These are phyloP conservation scores for Botrytis deweyae DNA, from an alignment of 2,329 filamentous ascomycete genomes.

Conservation along the genomic window DNA sequence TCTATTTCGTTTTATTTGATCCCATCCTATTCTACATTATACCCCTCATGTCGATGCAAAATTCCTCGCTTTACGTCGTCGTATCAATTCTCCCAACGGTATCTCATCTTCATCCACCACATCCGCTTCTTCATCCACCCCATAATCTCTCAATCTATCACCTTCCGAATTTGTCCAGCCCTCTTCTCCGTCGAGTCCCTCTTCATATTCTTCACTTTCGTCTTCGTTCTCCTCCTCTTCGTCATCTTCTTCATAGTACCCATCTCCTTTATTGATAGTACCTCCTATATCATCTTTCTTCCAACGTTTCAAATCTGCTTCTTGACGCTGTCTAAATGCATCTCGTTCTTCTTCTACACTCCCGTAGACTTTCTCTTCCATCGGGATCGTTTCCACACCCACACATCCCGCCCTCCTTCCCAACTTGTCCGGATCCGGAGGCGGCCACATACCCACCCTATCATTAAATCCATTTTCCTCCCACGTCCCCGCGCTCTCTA, in stretches of 20 bases:
- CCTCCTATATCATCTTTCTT: conserved; percentile 17
- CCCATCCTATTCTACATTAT: not conserved
- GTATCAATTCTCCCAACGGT: conserved; percentile 66
- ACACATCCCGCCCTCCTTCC: conserved; percentile 30
- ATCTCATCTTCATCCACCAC: conserved; percentile 60
- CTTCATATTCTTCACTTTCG: conserved; percentile 36
- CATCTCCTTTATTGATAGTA: conserved; percentile 14
- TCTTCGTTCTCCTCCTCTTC: conserved; percentile 30
- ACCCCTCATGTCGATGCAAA: not conserved
- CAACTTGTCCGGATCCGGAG: conserved; percentile 60
- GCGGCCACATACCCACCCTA: conserved; percentile 59
- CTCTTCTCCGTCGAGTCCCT: conserved; percentile 49
- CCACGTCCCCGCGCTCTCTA: conserved; percentile 51
- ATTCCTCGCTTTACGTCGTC: conserved; percentile 47
- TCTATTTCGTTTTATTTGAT: not conserved
- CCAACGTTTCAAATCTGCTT: conserved; percentile 48
- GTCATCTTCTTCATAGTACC: conserved; percentile 28
- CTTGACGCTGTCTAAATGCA: conserved; percentile 52
- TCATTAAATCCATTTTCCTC: conserved; percentile 78
- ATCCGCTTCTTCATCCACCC: conserved; percentile 75
- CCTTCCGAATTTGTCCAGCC: conserved; percentile 75
- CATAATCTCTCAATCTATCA: conserved; percentile 71
- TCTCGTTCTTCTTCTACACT: conserved; percentile 44
- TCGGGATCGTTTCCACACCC: conserved; percentile 15
- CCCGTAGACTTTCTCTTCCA: conserved; percentile 27